Percentiles rank a stretch among this genome's conserved stretches.
These are phyloP conservation scores for Calocybe gambosa DNA, from an alignment of 1,284 basidiomycete species.

Conservation along the genomic window DNA sequence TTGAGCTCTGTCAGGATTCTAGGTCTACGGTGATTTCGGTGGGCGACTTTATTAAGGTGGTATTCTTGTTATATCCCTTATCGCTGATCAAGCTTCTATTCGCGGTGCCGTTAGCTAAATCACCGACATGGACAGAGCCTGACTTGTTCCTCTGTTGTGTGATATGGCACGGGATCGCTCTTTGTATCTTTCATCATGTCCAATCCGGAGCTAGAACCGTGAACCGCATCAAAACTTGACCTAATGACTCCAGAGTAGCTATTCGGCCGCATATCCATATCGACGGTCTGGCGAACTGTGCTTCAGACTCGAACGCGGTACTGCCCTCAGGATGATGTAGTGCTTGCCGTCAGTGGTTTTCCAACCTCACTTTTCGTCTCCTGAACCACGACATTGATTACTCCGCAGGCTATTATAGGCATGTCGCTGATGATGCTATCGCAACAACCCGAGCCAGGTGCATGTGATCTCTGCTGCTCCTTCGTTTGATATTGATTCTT, in stretches of 20 bases:
- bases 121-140: background rate
- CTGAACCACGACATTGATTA: no score
- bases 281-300: background rate
- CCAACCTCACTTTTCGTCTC: no score
- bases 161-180: no score
- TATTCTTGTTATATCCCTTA: background rate
- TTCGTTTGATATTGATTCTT: constrained; percentile 2
- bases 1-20: background rate
- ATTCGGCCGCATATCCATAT: background rate
- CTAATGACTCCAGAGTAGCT: no score
- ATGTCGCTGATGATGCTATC: no score
- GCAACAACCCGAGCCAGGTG: background rate
- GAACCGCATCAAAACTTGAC: no score
- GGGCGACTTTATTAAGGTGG: background rate
- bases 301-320: no score
- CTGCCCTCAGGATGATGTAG: no score
- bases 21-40: background rate
- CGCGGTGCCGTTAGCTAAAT: background rate
- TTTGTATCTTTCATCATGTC: no score
- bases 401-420: no score
- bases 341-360: no score
- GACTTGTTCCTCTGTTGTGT: background rate
- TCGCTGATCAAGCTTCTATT: background rate
- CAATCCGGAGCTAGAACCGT: no score
- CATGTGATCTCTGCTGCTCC: background rate